Conservation (phyloP, 148 eudicot genomes). For the Fagopyrum esculentum region DNA sequence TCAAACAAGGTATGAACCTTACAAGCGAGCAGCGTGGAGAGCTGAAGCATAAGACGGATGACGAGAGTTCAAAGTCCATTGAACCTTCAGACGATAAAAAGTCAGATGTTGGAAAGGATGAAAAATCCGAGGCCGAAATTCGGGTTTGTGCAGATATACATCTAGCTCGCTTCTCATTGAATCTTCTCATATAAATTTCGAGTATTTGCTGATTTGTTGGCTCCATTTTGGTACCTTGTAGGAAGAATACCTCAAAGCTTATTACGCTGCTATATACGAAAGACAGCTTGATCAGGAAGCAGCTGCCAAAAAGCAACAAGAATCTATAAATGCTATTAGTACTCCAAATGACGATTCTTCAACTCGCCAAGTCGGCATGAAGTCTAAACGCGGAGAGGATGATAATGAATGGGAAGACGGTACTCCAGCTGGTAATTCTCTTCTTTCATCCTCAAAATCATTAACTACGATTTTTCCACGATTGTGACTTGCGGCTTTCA, state of each 20-base stretch:
- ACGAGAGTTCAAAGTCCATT: slow-evolving; percentile 37
- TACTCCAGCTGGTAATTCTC: slow-evolving; percentile 2
- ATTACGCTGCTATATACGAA: slow-evolving; percentile 70
- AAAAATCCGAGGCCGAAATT: slow-evolving; percentile 23
- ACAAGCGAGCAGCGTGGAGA: slow-evolving; percentile 88
- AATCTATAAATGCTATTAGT: background rate
- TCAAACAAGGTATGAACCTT: slow-evolving; percentile 75
- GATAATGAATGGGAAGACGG: slow-evolving; percentile 6
- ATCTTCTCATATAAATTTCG: background rate
- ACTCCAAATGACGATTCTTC: background rate
- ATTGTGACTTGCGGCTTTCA: background rate
- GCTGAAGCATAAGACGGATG: slow-evolving; percentile 52
- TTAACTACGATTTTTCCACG: background rate
- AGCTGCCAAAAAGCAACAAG: background rate
- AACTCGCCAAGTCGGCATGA: slow-evolving; percentile 3
- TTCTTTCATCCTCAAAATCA: background rate
- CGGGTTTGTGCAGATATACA: slow-evolving; percentile 34
- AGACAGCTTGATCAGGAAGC: slow-evolving; percentile 53
- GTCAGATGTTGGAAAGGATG: slow-evolving; percentile 35
- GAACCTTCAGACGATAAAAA: slow-evolving; percentile 62
- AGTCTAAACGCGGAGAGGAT: slow-evolving; percentile 7
- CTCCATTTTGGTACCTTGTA: slow-evolving; percentile 18
- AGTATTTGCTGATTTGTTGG: background rate
- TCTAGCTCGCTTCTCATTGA: background rate
- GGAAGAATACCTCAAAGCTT: slow-evolving; percentile 79